Percentiles rank a stretch among this genome's conserved stretches.
Evolutionary conservation across 306 rosid species (phyloP).

Genomic region (Betula pendula): DNA sequence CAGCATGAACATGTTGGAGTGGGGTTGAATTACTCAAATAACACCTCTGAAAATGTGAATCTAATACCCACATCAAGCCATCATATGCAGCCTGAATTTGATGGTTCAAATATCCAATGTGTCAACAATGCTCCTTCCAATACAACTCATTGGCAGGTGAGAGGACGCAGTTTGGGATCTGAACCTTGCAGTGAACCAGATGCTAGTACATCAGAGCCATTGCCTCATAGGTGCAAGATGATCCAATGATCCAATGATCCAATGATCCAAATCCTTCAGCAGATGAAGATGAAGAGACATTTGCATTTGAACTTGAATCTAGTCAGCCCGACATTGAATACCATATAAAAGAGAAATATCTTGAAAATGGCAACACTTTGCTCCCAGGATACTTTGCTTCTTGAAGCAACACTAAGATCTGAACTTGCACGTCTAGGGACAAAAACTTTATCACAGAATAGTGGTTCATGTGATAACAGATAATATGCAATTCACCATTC

Average conservation of each 20-base stretch:
- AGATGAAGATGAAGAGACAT: constrained; percentile 72
- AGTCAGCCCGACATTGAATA: constrained; percentile 38
- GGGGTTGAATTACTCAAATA: constrained; percentile 49
- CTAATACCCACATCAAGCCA: constrained; percentile 47
- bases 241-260: no score
- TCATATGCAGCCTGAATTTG: constrained; percentile 56
- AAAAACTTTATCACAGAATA: constrained; percentile 40
- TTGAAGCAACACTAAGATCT: constrained; percentile 83
- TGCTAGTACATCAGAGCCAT: constrained; percentile 75
- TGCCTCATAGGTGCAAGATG: constrained; percentile 53
- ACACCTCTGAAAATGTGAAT: constrained; percentile 50
- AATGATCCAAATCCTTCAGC: constrained; percentile 57
- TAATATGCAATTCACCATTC: constrained; percentile 70
- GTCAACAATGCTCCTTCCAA: constrained; percentile 39
- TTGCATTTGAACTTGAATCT: constrained; percentile 53
- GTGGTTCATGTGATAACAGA: constrained; percentile 43
- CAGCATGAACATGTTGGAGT: constrained; percentile 55
- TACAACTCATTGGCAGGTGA: constrained; percentile 35
- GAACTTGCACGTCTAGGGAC: constrained; percentile 68
- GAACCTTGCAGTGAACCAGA: constrained; percentile 75
- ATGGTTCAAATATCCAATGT: constrained; percentile 53
- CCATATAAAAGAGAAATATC: constrained; percentile 29
- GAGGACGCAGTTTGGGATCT: constrained; percentile 55
- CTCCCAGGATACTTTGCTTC: constrained; percentile 69
- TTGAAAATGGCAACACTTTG: constrained; percentile 31